Evolutionary conservation across 2,329 filamentous ascomycete species (phyloP).

Genomic region (Trichoderma guizhouense): DNA sequence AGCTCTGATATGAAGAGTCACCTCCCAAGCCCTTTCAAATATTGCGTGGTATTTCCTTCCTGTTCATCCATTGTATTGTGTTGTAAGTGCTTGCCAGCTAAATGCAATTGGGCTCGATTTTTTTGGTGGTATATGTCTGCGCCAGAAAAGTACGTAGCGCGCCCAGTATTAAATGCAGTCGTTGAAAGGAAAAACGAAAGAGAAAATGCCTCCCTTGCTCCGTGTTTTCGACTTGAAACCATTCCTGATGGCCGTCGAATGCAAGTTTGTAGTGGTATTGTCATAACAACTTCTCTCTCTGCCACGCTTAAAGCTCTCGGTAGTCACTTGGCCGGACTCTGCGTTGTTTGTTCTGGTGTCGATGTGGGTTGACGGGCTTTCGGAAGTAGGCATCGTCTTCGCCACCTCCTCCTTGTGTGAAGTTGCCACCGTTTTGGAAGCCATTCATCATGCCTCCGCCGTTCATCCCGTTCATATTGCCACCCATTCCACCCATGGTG

Average conservation of each 20-base stretch:
- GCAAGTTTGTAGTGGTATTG: not conserved
- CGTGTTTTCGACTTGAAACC: not conserved
- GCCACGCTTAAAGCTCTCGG: slow-evolving; percentile 63
- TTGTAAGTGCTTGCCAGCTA: not conserved
- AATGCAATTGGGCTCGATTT: not conserved
- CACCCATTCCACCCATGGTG: slow-evolving; percentile 22
- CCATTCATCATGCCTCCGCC: slow-evolving; percentile 31
- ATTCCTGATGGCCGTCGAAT: slow-evolving; percentile 3
- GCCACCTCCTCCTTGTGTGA: slow-evolving; percentile 55
- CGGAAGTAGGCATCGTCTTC: slow-evolving; percentile 93
- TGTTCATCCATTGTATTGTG: not conserved
- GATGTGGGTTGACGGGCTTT: slow-evolving; percentile 91
- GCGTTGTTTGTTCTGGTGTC: slow-evolving; percentile 77
- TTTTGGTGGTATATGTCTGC: not conserved
- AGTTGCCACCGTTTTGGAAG: slow-evolving; percentile 38
- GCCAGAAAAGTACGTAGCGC: not conserved
- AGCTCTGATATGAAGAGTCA: slow-evolving; percentile 1
- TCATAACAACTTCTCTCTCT: not conserved
- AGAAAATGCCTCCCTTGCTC: not conserved
- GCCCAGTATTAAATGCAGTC: not conserved
- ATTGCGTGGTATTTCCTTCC: slow-evolving; percentile 6
- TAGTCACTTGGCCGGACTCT: slow-evolving; percentile 87
- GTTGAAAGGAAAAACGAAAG: not conserved
- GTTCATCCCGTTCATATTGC: slow-evolving; percentile 27
- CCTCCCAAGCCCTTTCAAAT: not conserved